These are phyloP conservation scores for Phytophthora pluvialis DNA, from an alignment of 352 stramenopile genomes.

Conservation along the genomic window DNA sequence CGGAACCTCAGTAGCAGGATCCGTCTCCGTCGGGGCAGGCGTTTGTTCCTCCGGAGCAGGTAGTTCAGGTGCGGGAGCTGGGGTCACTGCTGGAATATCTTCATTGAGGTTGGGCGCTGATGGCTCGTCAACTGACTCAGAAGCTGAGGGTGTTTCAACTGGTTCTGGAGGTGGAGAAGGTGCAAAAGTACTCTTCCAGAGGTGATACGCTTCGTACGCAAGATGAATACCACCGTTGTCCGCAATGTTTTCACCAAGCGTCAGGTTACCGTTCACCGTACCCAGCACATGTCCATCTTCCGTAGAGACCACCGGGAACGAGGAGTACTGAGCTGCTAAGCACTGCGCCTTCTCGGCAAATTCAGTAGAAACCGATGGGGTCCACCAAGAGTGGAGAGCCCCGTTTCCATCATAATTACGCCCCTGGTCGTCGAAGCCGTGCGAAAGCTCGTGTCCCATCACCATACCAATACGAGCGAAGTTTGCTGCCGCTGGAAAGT, in stretches of 20 bases:
- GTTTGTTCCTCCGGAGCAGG: slow-evolving; percentile 12
- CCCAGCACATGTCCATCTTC: slow-evolving; percentile 51
- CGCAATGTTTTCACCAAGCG: slow-evolving; percentile 93
- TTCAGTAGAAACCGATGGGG: slow-evolving; percentile 48
- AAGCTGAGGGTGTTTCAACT: neutral
- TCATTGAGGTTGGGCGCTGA: slow-evolving; percentile 5
- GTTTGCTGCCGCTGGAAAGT: slow-evolving; percentile 89
- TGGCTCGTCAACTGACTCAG: neutral
- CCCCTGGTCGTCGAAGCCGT: slow-evolving; percentile 95
- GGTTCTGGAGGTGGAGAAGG: slow-evolving; percentile 1
- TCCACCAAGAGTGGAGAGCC: slow-evolving; percentile 94
- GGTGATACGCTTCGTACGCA: slow-evolving; percentile 82
- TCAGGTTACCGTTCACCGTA: slow-evolving; percentile 90
- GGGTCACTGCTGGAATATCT: slow-evolving; percentile 15
- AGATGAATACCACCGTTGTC: slow-evolving; percentile 90
- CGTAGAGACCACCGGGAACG: slow-evolving; percentile 49
- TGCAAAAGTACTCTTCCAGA: slow-evolving; percentile 45
- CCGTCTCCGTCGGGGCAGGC: slow-evolving; percentile 8
- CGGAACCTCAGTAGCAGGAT: slow-evolving; percentile 13
- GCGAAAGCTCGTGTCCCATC: slow-evolving; percentile 94
- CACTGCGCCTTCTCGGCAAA: slow-evolving; percentile 66
- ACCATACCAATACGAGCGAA: slow-evolving; percentile 93
- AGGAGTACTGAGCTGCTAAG: slow-evolving; percentile 66
- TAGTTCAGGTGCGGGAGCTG: slow-evolving; percentile 1
- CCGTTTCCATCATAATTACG: slow-evolving; percentile 86